Evolutionary conservation across 1,284 basidiomycete species (phyloP).

Genomic region (Fistulina hepatica): DNA sequence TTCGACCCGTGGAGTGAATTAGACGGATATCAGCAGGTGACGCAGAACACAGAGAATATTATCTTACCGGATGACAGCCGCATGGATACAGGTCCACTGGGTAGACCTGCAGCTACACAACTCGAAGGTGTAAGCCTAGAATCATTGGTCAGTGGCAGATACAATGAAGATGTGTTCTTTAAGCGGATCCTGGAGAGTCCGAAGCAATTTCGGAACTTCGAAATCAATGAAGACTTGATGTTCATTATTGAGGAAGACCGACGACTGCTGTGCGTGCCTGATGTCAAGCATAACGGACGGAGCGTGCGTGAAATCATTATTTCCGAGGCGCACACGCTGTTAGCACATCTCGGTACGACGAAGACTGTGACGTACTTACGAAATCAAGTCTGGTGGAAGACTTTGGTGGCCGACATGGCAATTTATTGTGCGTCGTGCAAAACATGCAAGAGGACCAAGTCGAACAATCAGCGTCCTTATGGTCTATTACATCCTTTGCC

Average conservation of each 20-base stretch:
- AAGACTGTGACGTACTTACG: constrained; percentile 17
- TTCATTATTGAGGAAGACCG: constrained; percentile 13
- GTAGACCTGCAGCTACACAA: neutral
- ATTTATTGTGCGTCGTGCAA: neutral
- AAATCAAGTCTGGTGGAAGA: constrained; percentile 20
- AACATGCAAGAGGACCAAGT: constrained; percentile 12
- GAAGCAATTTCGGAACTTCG: constrained; percentile 18
- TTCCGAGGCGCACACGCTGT: constrained; percentile 14
- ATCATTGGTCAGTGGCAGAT: constrained; percentile 11
- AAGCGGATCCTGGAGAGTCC: constrained; percentile 16
- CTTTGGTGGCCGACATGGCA: constrained; percentile 1
- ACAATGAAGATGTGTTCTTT: constrained; percentile 19
- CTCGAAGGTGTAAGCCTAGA: constrained; percentile 13
- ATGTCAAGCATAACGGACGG: constrained; percentile 11
- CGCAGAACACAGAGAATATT: too few relatives aligned
- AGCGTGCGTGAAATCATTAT: constrained; percentile 12
- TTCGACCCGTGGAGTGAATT: too few relatives aligned
- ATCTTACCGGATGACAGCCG: too few relatives aligned
- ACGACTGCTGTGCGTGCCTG: constrained; percentile 26
- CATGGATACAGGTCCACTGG: neutral
- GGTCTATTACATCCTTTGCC: constrained; percentile 23
- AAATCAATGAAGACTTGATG: constrained; percentile 16
- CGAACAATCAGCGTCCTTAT: constrained; percentile 11
- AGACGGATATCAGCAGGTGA: too few relatives aligned
- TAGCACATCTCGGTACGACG: constrained; percentile 16